These are phyloP conservation scores for Coniella lustricola DNA, from an alignment of 2,329 filamentous ascomycete species.

Conservation along the genomic window DNA sequence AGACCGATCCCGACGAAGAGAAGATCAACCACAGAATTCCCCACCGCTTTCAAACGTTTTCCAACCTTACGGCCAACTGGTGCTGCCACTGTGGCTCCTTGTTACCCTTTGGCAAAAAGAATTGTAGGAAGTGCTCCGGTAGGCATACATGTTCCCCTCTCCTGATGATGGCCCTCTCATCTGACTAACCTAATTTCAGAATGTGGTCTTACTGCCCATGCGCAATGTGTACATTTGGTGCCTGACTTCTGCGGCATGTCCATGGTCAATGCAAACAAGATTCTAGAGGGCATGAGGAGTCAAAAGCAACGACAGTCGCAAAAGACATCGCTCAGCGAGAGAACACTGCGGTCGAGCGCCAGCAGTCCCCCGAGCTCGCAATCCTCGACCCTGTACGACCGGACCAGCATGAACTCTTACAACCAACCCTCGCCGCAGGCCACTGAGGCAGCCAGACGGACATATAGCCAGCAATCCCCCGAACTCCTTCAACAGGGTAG, in stretches of 20 bases:
- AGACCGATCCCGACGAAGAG: constrained; percentile 96
- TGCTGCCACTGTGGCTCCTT: constrained; percentile 98
- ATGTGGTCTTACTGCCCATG: constrained; percentile 86
- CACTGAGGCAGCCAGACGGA: constrained; percentile 56
- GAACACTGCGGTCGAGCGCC: constrained; percentile 55
- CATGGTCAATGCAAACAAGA: constrained; percentile 93
- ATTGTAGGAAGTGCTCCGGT: constrained; percentile 87
- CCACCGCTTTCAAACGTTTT: constrained; percentile 93
- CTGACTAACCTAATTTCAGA: constrained; percentile 45
- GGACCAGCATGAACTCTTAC: constrained; percentile 12
- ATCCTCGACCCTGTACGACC: constrained; percentile 18
- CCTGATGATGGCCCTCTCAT: neutral
- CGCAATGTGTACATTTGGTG: constrained; percentile 86
- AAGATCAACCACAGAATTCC: constrained; percentile 99
- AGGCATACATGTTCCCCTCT: constrained; percentile 25
- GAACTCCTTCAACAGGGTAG: constrained; percentile 42
- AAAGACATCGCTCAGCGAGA: constrained; percentile 52
- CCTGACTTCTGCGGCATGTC: constrained; percentile 99
- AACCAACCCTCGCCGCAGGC: constrained; percentile 42
- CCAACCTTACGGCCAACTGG: constrained; percentile 98
- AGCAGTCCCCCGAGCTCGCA: constrained; percentile 34
- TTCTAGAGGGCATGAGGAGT: constrained; percentile 76
- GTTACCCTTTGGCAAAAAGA: constrained; percentile 88
- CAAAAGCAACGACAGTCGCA: constrained; percentile 61
- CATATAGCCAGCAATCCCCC: constrained; percentile 51